Conservation (phyloP, 345 rosid species). For the Firmiana major region DNA sequence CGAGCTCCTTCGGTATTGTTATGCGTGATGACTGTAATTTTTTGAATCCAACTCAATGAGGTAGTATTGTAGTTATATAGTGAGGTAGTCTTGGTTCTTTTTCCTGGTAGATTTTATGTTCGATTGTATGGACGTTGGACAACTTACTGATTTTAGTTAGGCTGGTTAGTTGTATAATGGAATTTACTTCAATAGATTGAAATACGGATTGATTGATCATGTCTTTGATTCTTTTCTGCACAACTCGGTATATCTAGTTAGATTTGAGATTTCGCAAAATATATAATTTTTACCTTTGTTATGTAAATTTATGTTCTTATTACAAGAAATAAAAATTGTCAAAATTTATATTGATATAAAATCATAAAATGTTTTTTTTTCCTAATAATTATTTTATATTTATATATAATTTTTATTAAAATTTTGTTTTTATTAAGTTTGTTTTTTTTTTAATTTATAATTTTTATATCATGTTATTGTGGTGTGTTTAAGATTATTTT, state of each 20-base stretch:
- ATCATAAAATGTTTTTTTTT: too few relatives aligned
- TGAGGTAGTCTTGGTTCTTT: not conserved
- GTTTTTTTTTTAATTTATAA: too few relatives aligned
- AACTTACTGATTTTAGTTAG: slow-evolving; percentile 16
- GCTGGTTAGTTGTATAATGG: not conserved
- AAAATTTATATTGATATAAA: too few relatives aligned
- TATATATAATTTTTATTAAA: too few relatives aligned
- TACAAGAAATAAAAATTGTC: too few relatives aligned
- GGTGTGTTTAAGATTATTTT: too few relatives aligned
- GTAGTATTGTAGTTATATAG: slow-evolving; percentile 9
- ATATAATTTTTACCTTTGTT: too few relatives aligned
- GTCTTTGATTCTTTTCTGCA: not conserved
- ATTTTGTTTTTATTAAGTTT: too few relatives aligned
- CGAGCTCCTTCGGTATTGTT: not conserved
- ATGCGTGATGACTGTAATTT: not conserved
- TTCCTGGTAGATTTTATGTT: not conserved
- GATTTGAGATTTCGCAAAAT: too few relatives aligned
- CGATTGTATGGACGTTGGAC: slow-evolving; percentile 7
- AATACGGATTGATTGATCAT: not conserved
- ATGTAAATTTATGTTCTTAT: too few relatives aligned
- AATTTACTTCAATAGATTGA: not conserved
- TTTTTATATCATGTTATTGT: too few relatives aligned
- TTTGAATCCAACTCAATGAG: slow-evolving; percentile 5
- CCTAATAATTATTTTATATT: too few relatives aligned
- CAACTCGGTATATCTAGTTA: not conserved